Percentiles rank a stretch among this genome's conserved stretches.
Conservation (phyloP, 805 yeast species). For the Cyberlindnera mycetangii region DNA sequence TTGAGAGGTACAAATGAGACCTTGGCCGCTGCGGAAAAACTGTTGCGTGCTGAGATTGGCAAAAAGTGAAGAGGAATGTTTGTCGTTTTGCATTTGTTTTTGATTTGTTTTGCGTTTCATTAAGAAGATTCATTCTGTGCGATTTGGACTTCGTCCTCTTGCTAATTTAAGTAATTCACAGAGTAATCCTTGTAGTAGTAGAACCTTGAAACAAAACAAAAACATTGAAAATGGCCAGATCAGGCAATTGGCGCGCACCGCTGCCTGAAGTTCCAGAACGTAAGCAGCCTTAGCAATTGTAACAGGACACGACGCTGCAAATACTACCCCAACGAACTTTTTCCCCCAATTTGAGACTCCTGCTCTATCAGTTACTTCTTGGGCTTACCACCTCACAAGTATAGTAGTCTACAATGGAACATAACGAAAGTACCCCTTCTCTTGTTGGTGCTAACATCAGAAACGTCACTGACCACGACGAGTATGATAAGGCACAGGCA, state of each 20-base stretch:
- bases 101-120: neutral
- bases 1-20: constrained; percentile 59
- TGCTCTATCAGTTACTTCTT: neutral
- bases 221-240: neutral
- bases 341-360: neutral
- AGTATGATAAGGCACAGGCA: constrained; percentile 10
- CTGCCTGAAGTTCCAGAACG: neutral
- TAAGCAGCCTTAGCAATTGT: neutral
- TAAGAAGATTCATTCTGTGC: too few relatives aligned
- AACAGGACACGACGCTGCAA: neutral
- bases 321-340: neutral
- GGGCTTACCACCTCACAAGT: neutral
- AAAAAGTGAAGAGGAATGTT: constrained; percentile 11
- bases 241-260: neutral
- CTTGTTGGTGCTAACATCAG: constrained; percentile 27
- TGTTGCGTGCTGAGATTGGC: constrained; percentile 26
- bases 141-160: neutral
- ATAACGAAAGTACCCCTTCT: constrained; percentile 20
- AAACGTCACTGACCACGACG: constrained; percentile 18
- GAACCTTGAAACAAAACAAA: too few relatives aligned
- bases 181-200: too few relatives aligned
- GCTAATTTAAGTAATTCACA: too few relatives aligned
- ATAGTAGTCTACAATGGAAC: constrained; percentile 10
- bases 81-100: neutral
- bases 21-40: constrained; percentile 47